These are phyloP conservation scores for Pichia californica DNA, from an alignment of 805 yeast species.

Conservation along the genomic window DNA sequence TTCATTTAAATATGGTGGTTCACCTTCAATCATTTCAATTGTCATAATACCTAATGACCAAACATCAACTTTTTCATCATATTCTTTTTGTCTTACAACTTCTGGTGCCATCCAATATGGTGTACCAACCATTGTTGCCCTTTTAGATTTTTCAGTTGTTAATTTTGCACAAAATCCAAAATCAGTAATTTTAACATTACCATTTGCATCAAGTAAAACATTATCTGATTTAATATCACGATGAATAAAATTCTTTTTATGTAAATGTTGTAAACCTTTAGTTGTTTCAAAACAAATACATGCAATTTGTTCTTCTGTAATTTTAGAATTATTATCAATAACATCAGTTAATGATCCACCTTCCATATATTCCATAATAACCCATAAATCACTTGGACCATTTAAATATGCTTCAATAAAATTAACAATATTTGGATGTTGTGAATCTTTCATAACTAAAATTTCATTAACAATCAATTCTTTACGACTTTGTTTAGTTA, in stretches of 20 bases:
- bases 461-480: constrained; percentile 95
- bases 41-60: constrained; percentile 99
- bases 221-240: constrained; percentile 97
- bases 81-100: constrained; percentile 89
- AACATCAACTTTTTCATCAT: constrained; percentile 93
- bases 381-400: constrained; percentile 84
- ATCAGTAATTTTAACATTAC: constrained; percentile 91
- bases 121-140: constrained; percentile 98
- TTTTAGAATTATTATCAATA: constrained; percentile 75
- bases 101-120: constrained; percentile 99
- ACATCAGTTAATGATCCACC: constrained; percentile 97
- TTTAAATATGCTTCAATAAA: constrained; percentile 85
- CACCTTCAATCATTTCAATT: constrained; percentile 98
- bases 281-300: constrained; percentile 86
- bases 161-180: constrained; percentile 94
- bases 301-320: constrained; percentile 86
- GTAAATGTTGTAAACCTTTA: constrained; percentile 86
- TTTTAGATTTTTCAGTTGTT: constrained; percentile 71
- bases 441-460: constrained; percentile 92
- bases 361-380: constrained; percentile 99
- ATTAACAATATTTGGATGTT: constrained; percentile 91
- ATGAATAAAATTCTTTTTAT: constrained; percentile 87
- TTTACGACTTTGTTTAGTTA: constrained; percentile 85
- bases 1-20: constrained; percentile 96
- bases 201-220: constrained; percentile 73